These are phyloP conservation scores for Seminavis robusta DNA, from an alignment of 108 stramenopile species.

Conservation along the genomic window DNA sequence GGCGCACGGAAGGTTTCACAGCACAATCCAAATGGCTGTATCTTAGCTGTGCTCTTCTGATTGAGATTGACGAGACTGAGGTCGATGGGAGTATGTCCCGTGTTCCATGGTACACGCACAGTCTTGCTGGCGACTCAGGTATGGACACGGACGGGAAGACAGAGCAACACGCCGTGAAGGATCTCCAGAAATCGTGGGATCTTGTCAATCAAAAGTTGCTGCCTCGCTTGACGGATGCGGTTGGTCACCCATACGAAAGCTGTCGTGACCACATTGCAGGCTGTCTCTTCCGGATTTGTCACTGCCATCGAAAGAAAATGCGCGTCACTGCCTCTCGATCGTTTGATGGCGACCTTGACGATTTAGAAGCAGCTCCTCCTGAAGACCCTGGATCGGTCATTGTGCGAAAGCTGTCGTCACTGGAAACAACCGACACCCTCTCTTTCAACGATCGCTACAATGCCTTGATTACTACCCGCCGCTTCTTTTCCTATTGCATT, in stretches of 20 bases:
- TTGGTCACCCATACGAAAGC: constrained; percentile 86
- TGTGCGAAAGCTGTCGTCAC: constrained; percentile 43
- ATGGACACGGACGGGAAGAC: constrained; percentile 5
- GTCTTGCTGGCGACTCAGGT: constrained; percentile 1
- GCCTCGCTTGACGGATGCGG: constrained; percentile 61
- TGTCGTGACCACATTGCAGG: constrained; percentile 85
- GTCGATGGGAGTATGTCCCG: neutral
- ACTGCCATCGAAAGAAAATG: constrained; percentile 62
- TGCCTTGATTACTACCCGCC: constrained; percentile 74
- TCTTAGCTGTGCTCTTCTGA: constrained; percentile 63
- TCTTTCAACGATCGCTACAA: constrained; percentile 64
- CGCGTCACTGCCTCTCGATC: constrained; percentile 25
- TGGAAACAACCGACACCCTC: constrained; percentile 24
- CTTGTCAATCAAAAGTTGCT: constrained; percentile 50
- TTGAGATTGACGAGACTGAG: constrained; percentile 68
- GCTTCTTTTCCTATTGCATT: constrained; percentile 79
- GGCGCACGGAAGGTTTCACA: constrained; percentile 75
- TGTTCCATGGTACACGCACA: constrained; percentile 29
- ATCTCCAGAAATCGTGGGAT: constrained; percentile 59
- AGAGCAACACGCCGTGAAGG: constrained; percentile 4
- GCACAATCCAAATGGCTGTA: constrained; percentile 83
- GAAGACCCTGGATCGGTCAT: constrained; percentile 60
- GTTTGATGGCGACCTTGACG: constrained; percentile 8
- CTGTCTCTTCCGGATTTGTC: constrained; percentile 74
- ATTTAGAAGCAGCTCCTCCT: neutral